Evolutionary conservation across 495 filamentous ascomycete genomes (phyloP).

Genomic region (Aspergillus steynii): DNA sequence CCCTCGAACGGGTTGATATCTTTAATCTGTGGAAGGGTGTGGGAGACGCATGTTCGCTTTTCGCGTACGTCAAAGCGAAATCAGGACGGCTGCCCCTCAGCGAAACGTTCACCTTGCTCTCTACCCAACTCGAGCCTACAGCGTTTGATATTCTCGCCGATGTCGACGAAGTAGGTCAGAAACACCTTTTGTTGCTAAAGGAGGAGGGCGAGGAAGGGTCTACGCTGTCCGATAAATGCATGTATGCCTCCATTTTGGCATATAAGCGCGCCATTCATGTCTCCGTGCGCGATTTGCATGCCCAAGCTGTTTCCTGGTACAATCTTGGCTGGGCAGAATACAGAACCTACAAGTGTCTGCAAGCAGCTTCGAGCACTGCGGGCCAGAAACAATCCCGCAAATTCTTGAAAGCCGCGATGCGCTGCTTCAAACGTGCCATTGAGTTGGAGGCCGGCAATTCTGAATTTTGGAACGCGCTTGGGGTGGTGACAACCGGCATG

Average conservation of each 20-base stretch:
- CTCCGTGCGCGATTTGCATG: conserved; percentile 73
- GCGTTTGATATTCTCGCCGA: conserved; percentile 65
- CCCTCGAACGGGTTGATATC: conserved; percentile 55
- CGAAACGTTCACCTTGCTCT: conserved; percentile 56
- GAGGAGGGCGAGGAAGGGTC: conserved; percentile 46
- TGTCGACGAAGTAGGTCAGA: conserved; percentile 66
- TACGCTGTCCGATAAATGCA: conserved; percentile 35
- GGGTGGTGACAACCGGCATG: conserved; percentile 80
- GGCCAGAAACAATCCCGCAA: conserved; percentile 50
- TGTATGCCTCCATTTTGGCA: conserved; percentile 74
- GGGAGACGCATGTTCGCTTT: conserved; percentile 84
- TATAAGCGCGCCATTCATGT: conserved; percentile 82
- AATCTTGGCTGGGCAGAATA: conserved; percentile 96
- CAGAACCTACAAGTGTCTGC: conserved; percentile 67
- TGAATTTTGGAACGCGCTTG: conserved; percentile 97
- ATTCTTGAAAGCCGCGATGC: conserved; percentile 78
- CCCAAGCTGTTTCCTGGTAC: conserved; percentile 95
- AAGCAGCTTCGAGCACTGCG: conserved; percentile 37
- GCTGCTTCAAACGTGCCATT: conserved; percentile 95
- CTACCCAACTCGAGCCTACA: conserved; percentile 46
- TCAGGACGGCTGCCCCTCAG: conserved; percentile 57
- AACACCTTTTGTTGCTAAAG: conserved; percentile 38
- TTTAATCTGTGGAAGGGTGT: conserved; percentile 96
- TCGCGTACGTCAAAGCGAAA: conserved; percentile 71
- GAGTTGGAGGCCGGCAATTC: conserved; percentile 93